These are phyloP conservation scores for Sugiyamaella lignohabitans DNA, from an alignment of 805 yeast species.

Conservation along the genomic window DNA sequence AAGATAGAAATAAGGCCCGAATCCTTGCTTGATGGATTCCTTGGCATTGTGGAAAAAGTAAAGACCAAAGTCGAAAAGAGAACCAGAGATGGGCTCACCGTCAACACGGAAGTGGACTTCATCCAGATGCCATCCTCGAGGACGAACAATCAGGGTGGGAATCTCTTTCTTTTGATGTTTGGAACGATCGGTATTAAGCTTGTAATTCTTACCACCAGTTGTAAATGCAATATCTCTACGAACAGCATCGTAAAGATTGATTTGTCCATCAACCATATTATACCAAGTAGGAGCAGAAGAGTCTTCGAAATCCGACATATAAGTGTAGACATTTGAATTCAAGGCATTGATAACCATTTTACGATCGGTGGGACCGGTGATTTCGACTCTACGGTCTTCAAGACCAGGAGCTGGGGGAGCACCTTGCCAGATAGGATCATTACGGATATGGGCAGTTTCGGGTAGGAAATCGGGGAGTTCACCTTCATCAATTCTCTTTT, in stretches of 20 bases:
- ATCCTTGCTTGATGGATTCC: slow-evolving; percentile 50
- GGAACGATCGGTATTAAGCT: slow-evolving; percentile 44
- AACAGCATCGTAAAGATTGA: slow-evolving; percentile 62
- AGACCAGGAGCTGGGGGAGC: slow-evolving; percentile 63
- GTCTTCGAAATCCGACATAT: slow-evolving; percentile 74
- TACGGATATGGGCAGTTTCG: slow-evolving; percentile 54
- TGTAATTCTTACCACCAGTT: slow-evolving; percentile 39
- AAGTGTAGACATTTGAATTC: slow-evolving; percentile 62
- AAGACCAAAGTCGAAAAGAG: slow-evolving; percentile 62
- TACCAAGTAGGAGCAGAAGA: slow-evolving; percentile 67
- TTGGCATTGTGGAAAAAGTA: slow-evolving; percentile 65
- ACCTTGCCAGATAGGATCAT: slow-evolving; percentile 65
- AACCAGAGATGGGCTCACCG: slow-evolving; percentile 61
- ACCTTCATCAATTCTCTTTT: slow-evolving; percentile 52
- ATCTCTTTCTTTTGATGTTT: slow-evolving; percentile 34
- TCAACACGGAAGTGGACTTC: slow-evolving; percentile 62
- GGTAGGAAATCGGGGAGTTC: slow-evolving; percentile 63
- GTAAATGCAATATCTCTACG: slow-evolving; percentile 45
- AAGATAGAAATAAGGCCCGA: slow-evolving; percentile 66
- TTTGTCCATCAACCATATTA: slow-evolving; percentile 62
- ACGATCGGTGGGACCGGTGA: slow-evolving; percentile 71
- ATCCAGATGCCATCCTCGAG: slow-evolving; percentile 69
- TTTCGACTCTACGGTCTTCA: slow-evolving; percentile 66
- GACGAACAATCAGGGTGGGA: slow-evolving; percentile 49
- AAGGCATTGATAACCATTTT: slow-evolving; percentile 72